Evolutionary conservation across 768 basidiomycete species (phyloP).

Genomic region (Psilocybe sp.): DNA sequence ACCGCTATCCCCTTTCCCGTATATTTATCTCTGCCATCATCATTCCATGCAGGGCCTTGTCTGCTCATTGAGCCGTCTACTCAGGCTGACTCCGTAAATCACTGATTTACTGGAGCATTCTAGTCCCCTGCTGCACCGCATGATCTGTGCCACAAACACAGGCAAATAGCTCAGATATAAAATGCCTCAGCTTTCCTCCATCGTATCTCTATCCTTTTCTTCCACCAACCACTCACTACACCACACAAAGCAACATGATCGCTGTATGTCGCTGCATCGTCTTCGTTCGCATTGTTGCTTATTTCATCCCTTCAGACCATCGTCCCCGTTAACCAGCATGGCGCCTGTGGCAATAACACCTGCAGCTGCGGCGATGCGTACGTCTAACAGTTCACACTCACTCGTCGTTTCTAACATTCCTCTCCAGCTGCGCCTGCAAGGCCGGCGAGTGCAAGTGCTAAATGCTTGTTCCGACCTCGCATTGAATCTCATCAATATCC

Average conservation of each 20-base stretch:
- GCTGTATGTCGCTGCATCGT: slow-evolving; percentile 28
- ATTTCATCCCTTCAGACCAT: slow-evolving; percentile 22
- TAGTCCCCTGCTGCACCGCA: slow-evolving; percentile 3
- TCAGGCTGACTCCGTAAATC: neutral
- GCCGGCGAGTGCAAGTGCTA: slow-evolving; percentile 66
- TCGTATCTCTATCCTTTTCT: slow-evolving; percentile 2
- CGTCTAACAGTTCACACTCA: slow-evolving; percentile 12
- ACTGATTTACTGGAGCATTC: neutral
- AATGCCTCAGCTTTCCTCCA: neutral
- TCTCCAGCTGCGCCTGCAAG: slow-evolving; percentile 55
- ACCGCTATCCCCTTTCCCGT: too few relatives aligned
- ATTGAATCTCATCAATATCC: too few relatives aligned
- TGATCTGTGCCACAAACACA: slow-evolving; percentile 16
- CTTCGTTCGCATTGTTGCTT: slow-evolving; percentile 3
- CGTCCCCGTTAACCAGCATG: slow-evolving; percentile 37
- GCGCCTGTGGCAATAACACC: slow-evolving; percentile 43
- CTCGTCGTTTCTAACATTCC: slow-evolving; percentile 1
- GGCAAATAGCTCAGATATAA: slow-evolving; percentile 16
- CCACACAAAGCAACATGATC: slow-evolving; percentile 31
- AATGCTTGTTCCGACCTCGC: slow-evolving; percentile 10
- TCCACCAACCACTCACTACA: slow-evolving; percentile 10
- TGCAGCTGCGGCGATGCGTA: slow-evolving; percentile 56
- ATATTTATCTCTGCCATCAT: slow-evolving; percentile 5
- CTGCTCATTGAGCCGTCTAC: neutral
- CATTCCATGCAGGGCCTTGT: neutral